Conservation (phyloP, 2,329 filamentous ascomycete genomes). For the Aspergillus intermedius region DNA sequence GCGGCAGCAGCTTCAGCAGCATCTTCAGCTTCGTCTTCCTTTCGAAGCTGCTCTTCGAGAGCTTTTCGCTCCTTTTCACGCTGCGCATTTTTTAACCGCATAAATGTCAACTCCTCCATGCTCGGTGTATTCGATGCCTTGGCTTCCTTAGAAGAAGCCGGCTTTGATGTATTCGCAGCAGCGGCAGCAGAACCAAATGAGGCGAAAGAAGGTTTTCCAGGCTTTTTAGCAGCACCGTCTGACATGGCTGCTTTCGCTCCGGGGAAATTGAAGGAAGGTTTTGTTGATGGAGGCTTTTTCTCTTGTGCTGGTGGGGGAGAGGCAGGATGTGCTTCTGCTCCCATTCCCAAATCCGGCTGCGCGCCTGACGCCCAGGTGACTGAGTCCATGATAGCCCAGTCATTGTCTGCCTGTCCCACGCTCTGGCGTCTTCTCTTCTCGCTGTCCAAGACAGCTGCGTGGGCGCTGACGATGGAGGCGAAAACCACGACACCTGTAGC, state of each 20-base stretch:
- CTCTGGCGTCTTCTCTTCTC: slow-evolving; percentile 27
- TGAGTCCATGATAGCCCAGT: slow-evolving; percentile 47
- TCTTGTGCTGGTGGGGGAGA: slow-evolving; percentile 12
- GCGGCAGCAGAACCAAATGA: slow-evolving; percentile 34
- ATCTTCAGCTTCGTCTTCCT: slow-evolving; percentile 42
- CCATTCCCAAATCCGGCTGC: slow-evolving; percentile 42
- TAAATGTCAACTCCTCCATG: slow-evolving; percentile 47
- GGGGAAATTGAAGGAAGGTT: slow-evolving; percentile 29
- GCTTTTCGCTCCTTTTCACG: slow-evolving; percentile 47
- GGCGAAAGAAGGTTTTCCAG: slow-evolving; percentile 36
- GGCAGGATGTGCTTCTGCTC: slow-evolving; percentile 9
- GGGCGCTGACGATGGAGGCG: slow-evolving; percentile 51
- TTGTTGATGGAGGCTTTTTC: slow-evolving; percentile 9
- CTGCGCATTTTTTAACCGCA: slow-evolving; percentile 52
- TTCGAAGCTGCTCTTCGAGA: slow-evolving; percentile 48
- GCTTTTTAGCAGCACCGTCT: slow-evolving; percentile 11
- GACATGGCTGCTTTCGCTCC: slow-evolving; percentile 22
- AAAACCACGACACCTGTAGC: slow-evolving; percentile 53
- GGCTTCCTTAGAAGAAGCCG: slow-evolving; percentile 18
- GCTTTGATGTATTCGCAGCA: slow-evolving; percentile 20
- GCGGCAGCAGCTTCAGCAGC: slow-evolving; percentile 23
- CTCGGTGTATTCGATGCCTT: slow-evolving; percentile 29
- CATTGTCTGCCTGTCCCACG: slow-evolving; percentile 25
- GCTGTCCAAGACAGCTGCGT: slow-evolving; percentile 50
- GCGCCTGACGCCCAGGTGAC: slow-evolving; percentile 50